Conservation (phyloP, 1,139 yeast species). For the Arxiozyma slooffiae region DNA sequence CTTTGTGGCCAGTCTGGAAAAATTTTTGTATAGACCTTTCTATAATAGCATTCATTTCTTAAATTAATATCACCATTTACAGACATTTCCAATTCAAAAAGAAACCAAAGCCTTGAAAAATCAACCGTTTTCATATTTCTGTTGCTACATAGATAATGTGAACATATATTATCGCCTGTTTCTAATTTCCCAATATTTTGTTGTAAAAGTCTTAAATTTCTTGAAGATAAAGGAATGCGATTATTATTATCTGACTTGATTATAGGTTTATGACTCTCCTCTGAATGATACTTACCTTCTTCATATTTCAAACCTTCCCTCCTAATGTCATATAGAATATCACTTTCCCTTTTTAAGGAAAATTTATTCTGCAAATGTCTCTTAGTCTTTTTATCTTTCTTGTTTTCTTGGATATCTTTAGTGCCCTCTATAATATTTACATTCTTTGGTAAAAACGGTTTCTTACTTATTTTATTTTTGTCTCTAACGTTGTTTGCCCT, state of each 20-base stretch:
- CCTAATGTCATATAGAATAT: neutral
- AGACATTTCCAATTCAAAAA: conserved; percentile 27
- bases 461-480: neutral
- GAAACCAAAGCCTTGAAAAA: conserved; percentile 20
- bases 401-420: neutral
- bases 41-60: conserved; percentile 22
- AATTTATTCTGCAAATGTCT: neutral
- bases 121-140: conserved; percentile 10
- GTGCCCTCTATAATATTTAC: neutral
- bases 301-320: neutral
- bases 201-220: conserved; percentile 15
- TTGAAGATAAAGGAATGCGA: conserved; percentile 7
- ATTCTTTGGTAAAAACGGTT: neutral
- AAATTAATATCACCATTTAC: conserved; percentile 16
- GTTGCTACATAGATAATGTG: conserved; percentile 15
- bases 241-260: neutral
- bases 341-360: neutral
- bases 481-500: neutral
- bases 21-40: conserved; percentile 18
- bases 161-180: conserved; percentile 8
- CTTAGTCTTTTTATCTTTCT: neutral
- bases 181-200: conserved; percentile 14
- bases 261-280: neutral
- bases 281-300: neutral
- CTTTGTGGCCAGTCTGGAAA: conserved; percentile 17